Evolutionary conservation across 805 yeast genomes (phyloP), one percentile per base, ranked within the genome.

Genomic region (Pichia cabralensis): DNA sequence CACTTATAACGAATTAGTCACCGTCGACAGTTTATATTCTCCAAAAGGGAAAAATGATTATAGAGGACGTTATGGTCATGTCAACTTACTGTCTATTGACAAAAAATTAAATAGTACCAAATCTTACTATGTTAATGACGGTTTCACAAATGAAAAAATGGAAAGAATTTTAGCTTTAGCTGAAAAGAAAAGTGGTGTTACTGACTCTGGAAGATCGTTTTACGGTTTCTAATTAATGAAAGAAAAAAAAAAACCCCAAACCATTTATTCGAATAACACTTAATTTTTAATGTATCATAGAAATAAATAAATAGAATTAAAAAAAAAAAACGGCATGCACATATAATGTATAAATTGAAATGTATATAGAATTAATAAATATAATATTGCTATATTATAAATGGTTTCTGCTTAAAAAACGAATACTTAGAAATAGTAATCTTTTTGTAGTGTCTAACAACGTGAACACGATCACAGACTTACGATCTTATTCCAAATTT

Each of bases 141-240:
- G 82, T 43, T 62, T 80, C 28, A 92, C 94, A 3, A 94, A 94
- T 3, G 59, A 80, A 51, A 73, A 74, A 43, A 83, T 83, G 94
- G 92, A 83, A 47, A 61, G 95, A 35, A 57, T 83, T 5, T 79
- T 94, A 89, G 85, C 88, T 0, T 70, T 81, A n/a, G 72, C 80
- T 1, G 94, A 84, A 50, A 60, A 61, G 31, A 74, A 78, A 40
- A 62, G 74, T 30, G 83, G 78, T 0, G 61, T 80, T 9, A 37
- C n/a, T 9, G 69, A 80, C 45, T 78, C 78, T 42, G 92, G 92
- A 6, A 61, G 94, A 40, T 64, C 48, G 33, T 49, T 58, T 34
- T 55, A 49, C 28, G 36, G 40, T 2, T 36, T 36, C 22, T 28
- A 18, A 33, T 23, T 8, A 10, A 21, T 17, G 14, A 23, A 19